Evolutionary conservation across 73 alveolate species (phyloP), one percentile per base, ranked within the genome.

Genomic region (Paramecium bursaria): DNA sequence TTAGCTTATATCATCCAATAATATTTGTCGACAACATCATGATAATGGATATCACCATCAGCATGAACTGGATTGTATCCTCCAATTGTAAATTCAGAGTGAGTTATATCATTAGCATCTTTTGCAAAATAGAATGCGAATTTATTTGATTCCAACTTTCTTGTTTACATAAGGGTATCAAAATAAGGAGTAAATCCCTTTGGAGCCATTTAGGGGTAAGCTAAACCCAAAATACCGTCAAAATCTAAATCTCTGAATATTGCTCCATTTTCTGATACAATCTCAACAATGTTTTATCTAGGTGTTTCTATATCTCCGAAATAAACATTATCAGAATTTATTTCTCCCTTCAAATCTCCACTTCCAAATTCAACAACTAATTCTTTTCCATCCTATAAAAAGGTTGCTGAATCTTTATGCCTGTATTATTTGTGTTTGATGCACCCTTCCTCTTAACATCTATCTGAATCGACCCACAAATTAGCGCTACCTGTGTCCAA

Each of bases 181-280:
- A 87, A 90, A 13, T 85, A 60, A 30, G 94, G 92, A 25, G 54
- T 74, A 46, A 46, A 73, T 11, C 52, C 79, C 79, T 30, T 50
- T 1, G 94, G 93, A 10, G 93, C 90, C 96, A 92, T 90, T 14
- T 50, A 50, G 2, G 94, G 95, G 74, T 46, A 94, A 2, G 93
- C 95, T 2, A 94, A 75, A 14, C 98, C 98, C 27, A 92, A 60
- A 25, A 91, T 90, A 17, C 97, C 97, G 53, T 90, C 74, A 74
- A 90, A 87, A n/a, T 77, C 88, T 14, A 90, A 74, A 15, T 90
- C 86, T 47, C 60, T 75, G 47, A 92, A 91, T 26, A 92, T 87
- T 9, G 73, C 88, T 53, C 96, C 97, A 19, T 73, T 74, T 87
- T 87, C 95, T 42, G 86, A 30, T 21, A 91, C 77, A 44, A 94